Evolutionary conservation across 768 basidiomycete genomes (phyloP).

Genomic region (Neoboletus brunneissimus): DNA sequence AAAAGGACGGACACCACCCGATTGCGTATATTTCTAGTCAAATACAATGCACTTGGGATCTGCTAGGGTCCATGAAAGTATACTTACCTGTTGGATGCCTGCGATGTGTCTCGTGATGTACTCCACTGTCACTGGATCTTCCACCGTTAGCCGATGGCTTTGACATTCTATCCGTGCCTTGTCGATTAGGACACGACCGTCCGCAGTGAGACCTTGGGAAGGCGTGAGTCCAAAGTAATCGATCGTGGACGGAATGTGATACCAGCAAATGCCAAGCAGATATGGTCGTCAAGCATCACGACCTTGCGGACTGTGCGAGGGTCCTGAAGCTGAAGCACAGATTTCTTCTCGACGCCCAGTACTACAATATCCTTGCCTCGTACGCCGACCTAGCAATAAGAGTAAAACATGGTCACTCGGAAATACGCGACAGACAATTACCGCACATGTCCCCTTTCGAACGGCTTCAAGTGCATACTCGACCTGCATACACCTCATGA

Average conservation of each 20-base stretch:
- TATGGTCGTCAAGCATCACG: slow-evolving; percentile 96
- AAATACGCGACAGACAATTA: slow-evolving; percentile 37
- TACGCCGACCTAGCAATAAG: slow-evolving; percentile 75
- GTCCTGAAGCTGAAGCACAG: slow-evolving; percentile 94
- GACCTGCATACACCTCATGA: slow-evolving; percentile 55
- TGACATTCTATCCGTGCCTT: slow-evolving; percentile 98
- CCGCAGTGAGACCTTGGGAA: slow-evolving; percentile 83
- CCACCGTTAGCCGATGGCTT: slow-evolving; percentile 93
- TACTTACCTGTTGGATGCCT: slow-evolving; percentile 91
- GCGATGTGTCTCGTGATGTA: slow-evolving; percentile 98
- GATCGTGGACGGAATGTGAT: slow-evolving; percentile 22
- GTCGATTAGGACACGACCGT: slow-evolving; percentile 96
- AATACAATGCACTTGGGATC: neutral
- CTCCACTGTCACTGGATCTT: slow-evolving; percentile 97
- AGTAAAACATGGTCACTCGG: slow-evolving; percentile 1
- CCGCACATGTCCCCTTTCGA: slow-evolving; percentile 94
- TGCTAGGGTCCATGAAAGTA: neutral
- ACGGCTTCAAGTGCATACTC: slow-evolving; percentile 99
- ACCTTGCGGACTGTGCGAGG: slow-evolving; percentile 97
- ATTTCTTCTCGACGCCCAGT: slow-evolving; percentile 98
- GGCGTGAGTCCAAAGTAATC: slow-evolving; percentile 9
- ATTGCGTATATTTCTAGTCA: slow-evolving; percentile 90
- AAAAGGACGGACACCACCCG: slow-evolving; percentile 96
- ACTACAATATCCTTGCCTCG: slow-evolving; percentile 94
- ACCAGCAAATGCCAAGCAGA: slow-evolving; percentile 98